Evolutionary conservation across 257 asterid genomes (phyloP).

Genomic region (Salvia rosmarinus): DNA sequence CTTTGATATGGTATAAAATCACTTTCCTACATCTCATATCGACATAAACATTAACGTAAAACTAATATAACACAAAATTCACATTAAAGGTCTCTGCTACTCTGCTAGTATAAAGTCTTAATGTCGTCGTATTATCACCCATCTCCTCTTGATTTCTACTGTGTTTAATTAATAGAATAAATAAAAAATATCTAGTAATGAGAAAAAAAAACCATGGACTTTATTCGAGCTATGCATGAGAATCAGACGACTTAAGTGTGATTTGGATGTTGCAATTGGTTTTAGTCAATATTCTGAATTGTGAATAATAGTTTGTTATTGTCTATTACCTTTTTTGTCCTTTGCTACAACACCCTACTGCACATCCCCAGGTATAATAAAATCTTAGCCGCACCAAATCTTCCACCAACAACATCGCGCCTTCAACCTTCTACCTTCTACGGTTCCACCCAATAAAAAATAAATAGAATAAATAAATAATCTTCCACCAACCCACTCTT

Average conservation of each 20-base stretch:
- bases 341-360: conserved; percentile 12
- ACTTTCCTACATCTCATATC: too few relatives aligned
- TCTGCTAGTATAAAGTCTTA: too few relatives aligned
- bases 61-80: background rate
- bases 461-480: background rate
- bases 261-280: background rate
- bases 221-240: background rate
- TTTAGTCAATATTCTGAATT: background rate
- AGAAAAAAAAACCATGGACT: too few relatives aligned
- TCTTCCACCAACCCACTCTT: conserved; percentile 28
- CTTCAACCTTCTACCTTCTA: background rate
- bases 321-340: conserved; percentile 1
- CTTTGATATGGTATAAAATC: too few relatives aligned
- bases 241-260: too few relatives aligned
- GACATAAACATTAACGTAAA: too few relatives aligned
- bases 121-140: too few relatives aligned
- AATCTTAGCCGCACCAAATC: conserved; percentile 11
- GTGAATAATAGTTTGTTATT: background rate
- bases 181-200: too few relatives aligned
- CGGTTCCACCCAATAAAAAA: background rate
- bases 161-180: too few relatives aligned
- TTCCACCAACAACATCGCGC: conserved; percentile 10
- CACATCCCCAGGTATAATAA: background rate
- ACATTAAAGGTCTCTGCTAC: background rate
- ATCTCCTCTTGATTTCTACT: background rate